Evolutionary conservation across 805 yeast genomes (phyloP), one percentile per base, ranked within the genome.

Genomic region (Yarrowia porcina): DNA sequence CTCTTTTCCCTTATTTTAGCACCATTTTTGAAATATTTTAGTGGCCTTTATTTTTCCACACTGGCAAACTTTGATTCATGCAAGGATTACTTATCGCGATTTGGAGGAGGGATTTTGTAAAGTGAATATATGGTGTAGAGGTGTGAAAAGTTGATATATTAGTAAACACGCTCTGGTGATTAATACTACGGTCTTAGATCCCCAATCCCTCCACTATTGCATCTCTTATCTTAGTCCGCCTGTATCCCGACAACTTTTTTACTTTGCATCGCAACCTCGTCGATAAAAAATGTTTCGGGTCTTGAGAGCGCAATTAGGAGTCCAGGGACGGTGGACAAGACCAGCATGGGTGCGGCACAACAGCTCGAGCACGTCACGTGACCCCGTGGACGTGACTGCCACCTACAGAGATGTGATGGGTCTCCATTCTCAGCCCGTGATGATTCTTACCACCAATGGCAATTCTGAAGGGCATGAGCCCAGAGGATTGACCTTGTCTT

Each of bases 401-500:
- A 45, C 67, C 30, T 77, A 73, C 67, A 69, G 73, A 32, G 76
- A 74, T 60, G 74, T 78, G 18, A 79, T 81, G 84, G 72, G 80
- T 28, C 75, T 79, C 33, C 74, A 81, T 39, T 80, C 82, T 0
- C 74, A 77, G 17, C 82, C 82, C 60, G 88, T 86, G 2, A 81
- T 84, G 82, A 79, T 86, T 18, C 71, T 86, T 28, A 86, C 90
- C 0, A 75, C 84, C 3, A 80, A 85, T 2, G 17, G 72, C 70
- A 49, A 65, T 65, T 42, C 45, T 60, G 32, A 62, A 18, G 41
- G 49, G 15, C 41, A 66, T 3, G 45, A 67, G 28, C 68, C 72
- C 1, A 71, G 76, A 2, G 97, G 97, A 0, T 83, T 89, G 78
- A 90, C 97, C 0, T 77, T 93, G 1, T 88, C 97, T 2, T 90